Conservation (phyloP, 1,284 basidiomycete genomes). For the Gymnopus androsaceus region DNA sequence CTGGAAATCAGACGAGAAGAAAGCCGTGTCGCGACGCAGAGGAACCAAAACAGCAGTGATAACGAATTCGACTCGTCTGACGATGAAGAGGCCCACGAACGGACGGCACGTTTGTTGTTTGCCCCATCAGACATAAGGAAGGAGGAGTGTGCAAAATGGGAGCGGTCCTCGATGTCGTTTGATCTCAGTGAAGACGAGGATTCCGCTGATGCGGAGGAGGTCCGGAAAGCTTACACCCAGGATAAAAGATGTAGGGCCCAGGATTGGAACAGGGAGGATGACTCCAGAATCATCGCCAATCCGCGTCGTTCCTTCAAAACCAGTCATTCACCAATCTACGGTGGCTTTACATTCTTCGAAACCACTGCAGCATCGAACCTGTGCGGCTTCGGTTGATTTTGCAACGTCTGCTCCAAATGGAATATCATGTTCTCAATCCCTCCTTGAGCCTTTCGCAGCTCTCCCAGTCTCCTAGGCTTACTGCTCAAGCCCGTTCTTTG, state of each 20-base stretch:
- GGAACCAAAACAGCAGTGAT: slow-evolving; percentile 3
- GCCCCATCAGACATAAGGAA: neutral
- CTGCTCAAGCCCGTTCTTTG: slow-evolving; percentile 4
- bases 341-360: neutral
- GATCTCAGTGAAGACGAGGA: neutral
- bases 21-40: neutral
- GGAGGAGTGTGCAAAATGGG: neutral
- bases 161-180: slow-evolving; percentile 12
- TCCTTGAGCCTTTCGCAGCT: neutral
- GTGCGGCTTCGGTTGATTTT: too few relatives aligned
- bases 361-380: neutral
- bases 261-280: neutral
- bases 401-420: neutral
- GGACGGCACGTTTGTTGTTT: slow-evolving; percentile 16
- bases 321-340: neutral
- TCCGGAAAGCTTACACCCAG: neutral
- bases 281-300: slow-evolving; percentile 7
- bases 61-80: slow-evolving; percentile 12
- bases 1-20: neutral
- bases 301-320: neutral
- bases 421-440: neutral
- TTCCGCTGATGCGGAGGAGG: too few relatives aligned
- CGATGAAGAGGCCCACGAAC: slow-evolving; percentile 12
- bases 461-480: slow-evolving; percentile 1
- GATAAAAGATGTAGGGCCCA: neutral